Evolutionary conservation across 1,284 basidiomycete species (phyloP).

Genomic region (Prillingera fragicola): DNA sequence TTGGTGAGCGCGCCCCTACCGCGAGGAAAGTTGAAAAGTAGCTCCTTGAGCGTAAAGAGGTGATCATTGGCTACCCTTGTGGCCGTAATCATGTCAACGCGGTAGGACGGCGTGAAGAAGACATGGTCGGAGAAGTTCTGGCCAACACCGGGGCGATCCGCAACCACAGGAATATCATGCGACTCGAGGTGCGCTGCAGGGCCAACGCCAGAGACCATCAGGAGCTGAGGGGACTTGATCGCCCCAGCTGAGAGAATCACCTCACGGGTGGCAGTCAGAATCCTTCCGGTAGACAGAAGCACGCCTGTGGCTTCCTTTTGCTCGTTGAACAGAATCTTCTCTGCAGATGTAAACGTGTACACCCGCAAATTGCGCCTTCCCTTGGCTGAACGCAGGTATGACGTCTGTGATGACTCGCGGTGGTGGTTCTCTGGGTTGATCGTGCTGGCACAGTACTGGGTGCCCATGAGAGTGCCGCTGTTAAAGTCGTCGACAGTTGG

Average conservation of each 20-base stretch:
- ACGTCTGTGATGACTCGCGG: slow-evolving; percentile 2
- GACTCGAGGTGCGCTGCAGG: neutral
- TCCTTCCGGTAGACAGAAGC: neutral
- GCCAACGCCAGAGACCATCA: slow-evolving; percentile 7
- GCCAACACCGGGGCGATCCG: slow-evolving; percentile 16
- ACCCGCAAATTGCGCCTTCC: neutral
- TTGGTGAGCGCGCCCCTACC: slow-evolving; percentile 1
- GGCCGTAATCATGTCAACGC: slow-evolving; percentile 1
- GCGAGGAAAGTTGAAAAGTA: neutral
- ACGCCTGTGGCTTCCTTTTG: slow-evolving; percentile 3
- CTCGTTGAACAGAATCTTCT: slow-evolving; percentile 1
- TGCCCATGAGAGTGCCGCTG: slow-evolving; percentile 2
- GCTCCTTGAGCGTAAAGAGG: neutral
- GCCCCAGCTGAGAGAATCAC: slow-evolving; percentile 10
- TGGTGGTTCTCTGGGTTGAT: neutral
- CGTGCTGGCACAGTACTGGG: neutral
- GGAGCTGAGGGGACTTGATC: slow-evolving; percentile 6
- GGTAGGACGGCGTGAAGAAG: slow-evolving; percentile 2
- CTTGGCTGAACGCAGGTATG: neutral
- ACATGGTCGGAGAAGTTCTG: slow-evolving; percentile 25
- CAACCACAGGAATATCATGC: slow-evolving; percentile 12
- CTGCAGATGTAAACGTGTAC: neutral
- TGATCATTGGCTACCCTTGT: neutral
- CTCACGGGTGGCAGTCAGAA: slow-evolving; percentile 1
- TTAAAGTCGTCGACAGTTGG: neutral